These are phyloP conservation scores for Aureobasidium leucospermi DNA, from an alignment of 2,329 filamentous ascomycete species.

Conservation along the genomic window DNA sequence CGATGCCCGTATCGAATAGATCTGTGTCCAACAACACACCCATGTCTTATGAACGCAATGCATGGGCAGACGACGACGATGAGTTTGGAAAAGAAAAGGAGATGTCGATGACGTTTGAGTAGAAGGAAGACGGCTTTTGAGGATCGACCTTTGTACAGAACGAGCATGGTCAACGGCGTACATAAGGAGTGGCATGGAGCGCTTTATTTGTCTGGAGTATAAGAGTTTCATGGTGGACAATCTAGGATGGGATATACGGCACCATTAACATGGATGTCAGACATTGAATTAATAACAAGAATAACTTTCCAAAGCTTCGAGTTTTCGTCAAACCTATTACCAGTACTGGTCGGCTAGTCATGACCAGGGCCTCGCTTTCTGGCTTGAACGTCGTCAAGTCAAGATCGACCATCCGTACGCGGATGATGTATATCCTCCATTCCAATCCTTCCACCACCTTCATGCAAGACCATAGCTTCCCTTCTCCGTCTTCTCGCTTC, in stretches of 20 bases:
- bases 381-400: background rate
- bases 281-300: background rate
- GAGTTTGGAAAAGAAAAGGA: constrained; percentile 41
- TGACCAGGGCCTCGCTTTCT: background rate
- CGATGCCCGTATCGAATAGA: constrained; percentile 23
- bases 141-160: background rate
- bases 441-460: constrained; percentile 68
- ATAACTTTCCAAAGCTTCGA: background rate
- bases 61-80: constrained; percentile 42
- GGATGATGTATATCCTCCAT: constrained; percentile 63
- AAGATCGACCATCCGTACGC: background rate
- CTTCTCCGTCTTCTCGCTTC: constrained; percentile 63
- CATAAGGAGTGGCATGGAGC: background rate
- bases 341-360: background rate
- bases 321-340: too few relatives aligned
- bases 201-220: background rate
- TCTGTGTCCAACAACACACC: constrained; percentile 3
- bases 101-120: constrained; percentile 43
- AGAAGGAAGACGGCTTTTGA: background rate
- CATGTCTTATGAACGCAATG: constrained; percentile 31
- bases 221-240: background rate
- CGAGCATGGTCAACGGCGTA: background rate
- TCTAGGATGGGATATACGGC: background rate
- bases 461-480: constrained; percentile 86
- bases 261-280: background rate